Evolutionary conservation across 441 rosid species (phyloP).

Genomic region (Kokia cookei): DNA sequence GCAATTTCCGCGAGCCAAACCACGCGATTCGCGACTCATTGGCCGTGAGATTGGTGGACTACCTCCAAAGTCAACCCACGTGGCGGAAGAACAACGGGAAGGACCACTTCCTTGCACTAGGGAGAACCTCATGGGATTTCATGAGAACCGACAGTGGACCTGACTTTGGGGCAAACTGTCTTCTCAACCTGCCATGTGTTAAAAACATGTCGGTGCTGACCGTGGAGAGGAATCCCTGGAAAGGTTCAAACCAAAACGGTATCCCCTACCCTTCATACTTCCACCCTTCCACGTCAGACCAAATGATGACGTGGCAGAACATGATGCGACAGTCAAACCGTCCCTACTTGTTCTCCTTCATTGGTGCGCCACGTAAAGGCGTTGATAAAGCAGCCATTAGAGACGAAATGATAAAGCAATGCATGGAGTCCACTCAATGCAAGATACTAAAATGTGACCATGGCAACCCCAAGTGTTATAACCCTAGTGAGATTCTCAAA

Average conservation of each 20-base stretch:
- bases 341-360: constrained; percentile 42
- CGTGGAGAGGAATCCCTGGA: constrained; percentile 47
- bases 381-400: constrained; percentile 34
- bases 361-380: constrained; percentile 44
- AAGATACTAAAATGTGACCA: constrained; percentile 23
- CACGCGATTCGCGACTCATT: constrained; percentile 32
- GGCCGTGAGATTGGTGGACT: constrained; percentile 26
- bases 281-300: constrained; percentile 33
- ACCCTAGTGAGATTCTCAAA: constrained; percentile 22
- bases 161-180: constrained; percentile 44
- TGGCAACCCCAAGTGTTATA: constrained; percentile 24
- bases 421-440: constrained; percentile 35
- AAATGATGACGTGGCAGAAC: constrained; percentile 39
- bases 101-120: constrained; percentile 49
- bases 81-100: constrained; percentile 32
- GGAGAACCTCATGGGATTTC: constrained; percentile 63
- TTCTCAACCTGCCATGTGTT: constrained; percentile 34
- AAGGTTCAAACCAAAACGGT: constrained; percentile 32
- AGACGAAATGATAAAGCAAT: constrained; percentile 41
- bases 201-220: constrained; percentile 50
- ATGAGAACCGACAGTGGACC: constrained; percentile 27
- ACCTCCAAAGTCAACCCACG: constrained; percentile 18
- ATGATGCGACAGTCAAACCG: constrained; percentile 19
- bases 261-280: constrained; percentile 57
- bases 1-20: constrained; percentile 36